These are phyloP conservation scores for Malbranchea zuffiana DNA, from an alignment of 2,329 filamentous ascomycete species.

Conservation along the genomic window DNA sequence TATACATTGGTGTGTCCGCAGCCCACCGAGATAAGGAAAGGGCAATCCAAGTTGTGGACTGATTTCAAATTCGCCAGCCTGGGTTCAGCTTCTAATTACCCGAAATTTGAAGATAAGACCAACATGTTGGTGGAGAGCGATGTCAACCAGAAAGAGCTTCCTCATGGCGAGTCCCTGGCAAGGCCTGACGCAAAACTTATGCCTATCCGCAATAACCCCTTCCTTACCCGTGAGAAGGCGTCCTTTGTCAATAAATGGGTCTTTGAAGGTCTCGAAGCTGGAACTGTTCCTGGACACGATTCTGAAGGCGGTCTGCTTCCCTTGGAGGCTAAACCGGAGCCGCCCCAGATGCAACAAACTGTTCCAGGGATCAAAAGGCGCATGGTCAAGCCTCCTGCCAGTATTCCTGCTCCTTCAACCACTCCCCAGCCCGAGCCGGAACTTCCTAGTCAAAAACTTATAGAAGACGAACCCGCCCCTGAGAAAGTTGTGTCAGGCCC, in stretches of 20 bases:
- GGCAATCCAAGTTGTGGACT: conserved; percentile 24
- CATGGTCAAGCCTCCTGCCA: neutral
- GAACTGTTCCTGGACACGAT: conserved; percentile 8
- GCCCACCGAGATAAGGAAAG: conserved; percentile 15
- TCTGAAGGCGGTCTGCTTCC: conserved; percentile 8
- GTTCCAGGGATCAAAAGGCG: conserved; percentile 6
- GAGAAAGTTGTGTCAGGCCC: neutral
- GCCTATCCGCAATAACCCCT: conserved; percentile 16
- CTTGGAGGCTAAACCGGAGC: conserved; percentile 8
- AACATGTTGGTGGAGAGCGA: no score
- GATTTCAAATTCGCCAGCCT: conserved; percentile 23
- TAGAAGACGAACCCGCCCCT: no score
- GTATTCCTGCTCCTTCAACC: neutral
- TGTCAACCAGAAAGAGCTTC: conserved; percentile 10
- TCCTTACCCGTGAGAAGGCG: conserved; percentile 21
- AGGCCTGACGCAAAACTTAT: neutral
- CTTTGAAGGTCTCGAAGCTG: conserved; percentile 17
- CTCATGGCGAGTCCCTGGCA: neutral
- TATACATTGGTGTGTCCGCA: conserved; percentile 17
- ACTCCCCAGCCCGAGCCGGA: neutral
- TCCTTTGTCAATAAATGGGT: conserved; percentile 25
- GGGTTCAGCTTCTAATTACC: conserved; percentile 21
- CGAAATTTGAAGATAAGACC: conserved; percentile 13
- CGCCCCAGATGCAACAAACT: conserved; percentile 1
- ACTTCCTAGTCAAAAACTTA: no score